These are phyloP conservation scores for Trichoderma hamatum DNA, from an alignment of 2,329 filamentous ascomycete species.

Conservation along the genomic window DNA sequence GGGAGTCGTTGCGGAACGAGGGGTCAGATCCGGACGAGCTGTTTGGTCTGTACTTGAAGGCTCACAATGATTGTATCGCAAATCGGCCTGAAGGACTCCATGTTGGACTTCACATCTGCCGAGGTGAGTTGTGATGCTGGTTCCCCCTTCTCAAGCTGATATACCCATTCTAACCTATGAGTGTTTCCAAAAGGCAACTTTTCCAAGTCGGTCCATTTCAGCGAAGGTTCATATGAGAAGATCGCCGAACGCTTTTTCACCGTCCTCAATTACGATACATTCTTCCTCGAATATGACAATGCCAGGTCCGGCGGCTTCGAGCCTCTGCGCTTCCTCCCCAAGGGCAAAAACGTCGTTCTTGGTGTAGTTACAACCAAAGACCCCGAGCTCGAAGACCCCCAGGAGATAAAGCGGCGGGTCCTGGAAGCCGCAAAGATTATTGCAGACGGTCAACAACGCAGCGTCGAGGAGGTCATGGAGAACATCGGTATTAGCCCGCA, in stretches of 20 bases:
- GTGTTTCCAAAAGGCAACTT: slow-evolving; percentile 59
- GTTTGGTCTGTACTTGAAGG: slow-evolving; percentile 69
- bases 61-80: slow-evolving; percentile 71
- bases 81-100: slow-evolving; percentile 67
- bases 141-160: background rate
- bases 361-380: slow-evolving; percentile 66
- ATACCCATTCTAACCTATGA: background rate
- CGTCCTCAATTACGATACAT: slow-evolving; percentile 61
- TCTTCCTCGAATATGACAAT: slow-evolving; percentile 65
- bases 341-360: slow-evolving; percentile 63
- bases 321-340: slow-evolving; percentile 61
- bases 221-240: slow-evolving; percentile 64
- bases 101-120: slow-evolving; percentile 67
- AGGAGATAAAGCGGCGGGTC: slow-evolving; percentile 57
- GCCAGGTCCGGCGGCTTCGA: slow-evolving; percentile 63
- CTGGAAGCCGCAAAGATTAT: slow-evolving; percentile 65
- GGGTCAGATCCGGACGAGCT: slow-evolving; percentile 66
- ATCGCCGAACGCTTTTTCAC: slow-evolving; percentile 64
- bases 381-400: slow-evolving; percentile 57
- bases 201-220: slow-evolving; percentile 64
- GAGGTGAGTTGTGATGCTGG: slow-evolving; percentile 34
- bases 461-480: slow-evolving; percentile 64
- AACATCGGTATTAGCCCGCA: slow-evolving; percentile 70
- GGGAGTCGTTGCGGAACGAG: slow-evolving; percentile 57
- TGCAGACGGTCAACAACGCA: slow-evolving; percentile 64